Conservation (phyloP, 371 early-diverging fungal species). For the Rhizopus arrhizus region DNA sequence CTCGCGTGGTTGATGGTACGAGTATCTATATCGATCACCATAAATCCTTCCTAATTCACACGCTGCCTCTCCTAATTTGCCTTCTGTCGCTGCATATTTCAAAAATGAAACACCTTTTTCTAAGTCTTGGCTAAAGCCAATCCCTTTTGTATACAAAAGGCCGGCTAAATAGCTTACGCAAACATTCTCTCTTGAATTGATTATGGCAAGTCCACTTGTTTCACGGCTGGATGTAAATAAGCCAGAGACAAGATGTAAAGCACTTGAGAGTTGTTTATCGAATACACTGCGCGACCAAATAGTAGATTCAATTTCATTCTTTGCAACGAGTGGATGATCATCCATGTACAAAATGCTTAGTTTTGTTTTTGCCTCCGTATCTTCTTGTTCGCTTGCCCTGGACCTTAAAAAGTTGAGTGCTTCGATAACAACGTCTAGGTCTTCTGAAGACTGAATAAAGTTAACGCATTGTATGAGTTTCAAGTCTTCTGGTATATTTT, state of each 20-base stretch:
- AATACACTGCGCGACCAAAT: conserved; percentile 51
- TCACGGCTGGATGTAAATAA: conserved; percentile 17
- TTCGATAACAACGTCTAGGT: conserved; percentile 4
- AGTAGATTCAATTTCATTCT: conserved; percentile 25
- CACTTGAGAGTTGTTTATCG: conserved; percentile 42
- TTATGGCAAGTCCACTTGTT: conserved; percentile 11
- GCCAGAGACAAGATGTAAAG: conserved; percentile 23
- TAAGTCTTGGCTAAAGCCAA: conserved; percentile 34
- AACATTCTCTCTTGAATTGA: conserved; percentile 8
- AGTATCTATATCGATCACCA: conserved; percentile 46
- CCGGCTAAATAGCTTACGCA: conserved; percentile 39
- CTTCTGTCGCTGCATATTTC: conserved; percentile 31
- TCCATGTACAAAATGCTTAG: conserved; percentile 38
- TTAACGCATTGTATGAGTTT: conserved; percentile 20
- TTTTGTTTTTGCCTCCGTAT: conserved; percentile 50
- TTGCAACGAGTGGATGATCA: background rate
- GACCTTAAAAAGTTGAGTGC: conserved; percentile 37
- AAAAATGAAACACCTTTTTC: conserved; percentile 28
- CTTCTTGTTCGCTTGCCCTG: conserved; percentile 30
- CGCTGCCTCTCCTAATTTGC: conserved; percentile 35
- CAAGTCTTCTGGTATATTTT: conserved; percentile 24
- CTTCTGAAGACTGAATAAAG: conserved; percentile 2
- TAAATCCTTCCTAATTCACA: conserved; percentile 50
- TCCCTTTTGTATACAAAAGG: conserved; percentile 37
- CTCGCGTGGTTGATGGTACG: conserved; percentile 27